Percentiles rank a stretch among this genome's conserved stretches.
phyloP scores from a whole-genome alignment of 805 yeast genomes.

The Candida peoriensis region DNA sequence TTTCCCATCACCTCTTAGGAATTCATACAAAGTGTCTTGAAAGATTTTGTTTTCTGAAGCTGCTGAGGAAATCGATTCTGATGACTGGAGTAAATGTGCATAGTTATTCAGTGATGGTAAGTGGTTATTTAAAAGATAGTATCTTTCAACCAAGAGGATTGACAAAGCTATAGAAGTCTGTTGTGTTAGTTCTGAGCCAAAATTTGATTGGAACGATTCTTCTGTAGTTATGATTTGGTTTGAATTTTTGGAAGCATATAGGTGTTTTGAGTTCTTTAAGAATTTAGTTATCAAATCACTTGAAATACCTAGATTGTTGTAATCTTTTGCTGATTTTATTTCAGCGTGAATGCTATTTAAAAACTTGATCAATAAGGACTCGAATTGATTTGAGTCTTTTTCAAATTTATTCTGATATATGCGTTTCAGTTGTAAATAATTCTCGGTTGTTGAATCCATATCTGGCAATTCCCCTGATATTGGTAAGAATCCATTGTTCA shows the following conservation, averaged over 20 bases:
- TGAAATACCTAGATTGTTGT: not conserved
- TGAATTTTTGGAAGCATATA: constrained; percentile 22
- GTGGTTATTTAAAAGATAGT: not conserved
- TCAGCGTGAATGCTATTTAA: constrained; percentile 22
- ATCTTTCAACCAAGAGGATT: not conserved
- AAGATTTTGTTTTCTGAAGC: constrained; percentile 27
- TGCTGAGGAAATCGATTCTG: constrained; percentile 1
- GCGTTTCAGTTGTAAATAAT: constrained; percentile 52
- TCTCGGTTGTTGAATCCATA: constrained; percentile 73
- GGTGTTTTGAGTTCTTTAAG: constrained; percentile 54
- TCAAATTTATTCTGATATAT: constrained; percentile 54
- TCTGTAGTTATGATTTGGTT: not conserved
- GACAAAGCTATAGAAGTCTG: not conserved
- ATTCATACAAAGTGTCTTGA: constrained; percentile 35
- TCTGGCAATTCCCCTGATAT: constrained; percentile 76
- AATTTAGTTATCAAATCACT: constrained; percentile 35
- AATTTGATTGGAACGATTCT: constrained; percentile 1
- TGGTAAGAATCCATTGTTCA: constrained; percentile 46
- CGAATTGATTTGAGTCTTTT: constrained; percentile 40
- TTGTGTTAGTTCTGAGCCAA: constrained; percentile 6
- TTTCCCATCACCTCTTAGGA: constrained; percentile 35
- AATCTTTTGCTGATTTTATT: constrained; percentile 22
- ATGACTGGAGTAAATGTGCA: not conserved
- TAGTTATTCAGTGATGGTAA: constrained; percentile 1
- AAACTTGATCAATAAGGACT: constrained; percentile 28